Evolutionary conservation across 2,329 filamentous ascomycete species (phyloP), one percentile per base, ranked within the genome.

Genomic region (Mycogone perniciosa): DNA sequence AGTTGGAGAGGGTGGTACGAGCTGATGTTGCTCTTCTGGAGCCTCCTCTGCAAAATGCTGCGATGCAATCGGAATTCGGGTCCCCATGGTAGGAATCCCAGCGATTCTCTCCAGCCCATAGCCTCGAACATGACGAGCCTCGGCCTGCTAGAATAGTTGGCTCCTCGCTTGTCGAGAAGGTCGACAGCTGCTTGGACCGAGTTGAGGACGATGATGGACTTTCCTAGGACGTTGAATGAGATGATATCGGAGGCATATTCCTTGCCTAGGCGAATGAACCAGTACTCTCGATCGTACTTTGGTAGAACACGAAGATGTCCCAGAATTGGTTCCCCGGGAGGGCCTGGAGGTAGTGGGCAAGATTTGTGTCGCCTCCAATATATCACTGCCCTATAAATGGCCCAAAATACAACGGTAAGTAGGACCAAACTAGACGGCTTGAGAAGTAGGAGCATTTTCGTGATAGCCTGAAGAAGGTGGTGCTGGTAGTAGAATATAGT

Each of bases 201-300:
- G 60, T 76, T 74, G 31, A 76, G 62, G 2, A 75, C 67, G 31
- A 76, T 62, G 49, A 74, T 60, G 5, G 60, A 50, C 31, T 68
- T 63, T 13, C 65, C 65, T 6, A 69, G 54, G 13, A 63, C 64
- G 51, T 55, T 67, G 65, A 57, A 66, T 52, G 56, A 72, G 2
- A 66, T 40, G 2, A 66, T 54, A 33, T 66, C 63, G 26, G 64
- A 66, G 1, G 81, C 65, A 86, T 86, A 67, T 86, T 66, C 52
- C 9, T 59, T 52, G 1, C 60, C 62, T 62, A 62, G 64, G 37
- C 52, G 50, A 52, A 63, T 62, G 48, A 65, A 68, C 5, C 58
- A 57, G 42, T 62, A 60, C 31, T 66, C 64, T 4, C 66, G 63
- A 41, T 61, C 62, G 46, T 64, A 56, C 3, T 59, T 57, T 0